Conservation (phyloP, 768 basidiomycete species). For the Mrakia frigida region DNA sequence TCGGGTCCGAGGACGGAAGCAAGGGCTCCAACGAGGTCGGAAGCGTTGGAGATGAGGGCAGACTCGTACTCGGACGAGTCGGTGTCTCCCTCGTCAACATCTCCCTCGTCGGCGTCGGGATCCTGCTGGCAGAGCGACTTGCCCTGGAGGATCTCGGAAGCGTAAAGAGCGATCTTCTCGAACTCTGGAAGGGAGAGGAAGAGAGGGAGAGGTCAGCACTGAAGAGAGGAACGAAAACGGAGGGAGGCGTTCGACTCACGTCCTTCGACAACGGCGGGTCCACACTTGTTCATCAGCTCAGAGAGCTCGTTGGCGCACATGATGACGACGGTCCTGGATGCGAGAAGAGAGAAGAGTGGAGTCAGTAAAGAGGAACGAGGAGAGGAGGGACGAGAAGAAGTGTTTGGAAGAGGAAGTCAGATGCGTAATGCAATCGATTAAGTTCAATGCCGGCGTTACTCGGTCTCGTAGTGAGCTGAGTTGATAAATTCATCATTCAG, state of each 20-base stretch:
- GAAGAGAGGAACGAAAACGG: neutral
- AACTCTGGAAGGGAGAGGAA: slow-evolving; percentile 46
- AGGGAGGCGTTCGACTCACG: slow-evolving; percentile 51
- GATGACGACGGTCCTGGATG: slow-evolving; percentile 71
- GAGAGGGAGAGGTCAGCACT: neutral
- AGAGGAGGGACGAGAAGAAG: slow-evolving; percentile 25
- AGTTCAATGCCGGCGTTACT: slow-evolving; percentile 55
- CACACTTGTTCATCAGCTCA: slow-evolving; percentile 86
- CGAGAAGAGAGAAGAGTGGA: slow-evolving; percentile 32
- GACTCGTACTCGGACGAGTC: slow-evolving; percentile 82
- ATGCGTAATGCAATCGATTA: slow-evolving; percentile 41
- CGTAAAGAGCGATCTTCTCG: slow-evolving; percentile 71
- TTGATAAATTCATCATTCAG: slow-evolving; percentile 55
- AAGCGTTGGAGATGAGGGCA: slow-evolving; percentile 86
- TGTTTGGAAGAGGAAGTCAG: slow-evolving; percentile 44
- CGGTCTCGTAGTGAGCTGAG: slow-evolving; percentile 73
- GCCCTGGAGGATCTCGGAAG: slow-evolving; percentile 80
- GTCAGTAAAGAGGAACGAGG: slow-evolving; percentile 21
- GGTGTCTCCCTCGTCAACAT: slow-evolving; percentile 49
- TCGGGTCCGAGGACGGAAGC: slow-evolving; percentile 78
- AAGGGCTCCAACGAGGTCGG: slow-evolving; percentile 85
- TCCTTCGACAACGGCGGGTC: slow-evolving; percentile 74
- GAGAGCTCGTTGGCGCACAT: slow-evolving; percentile 80
- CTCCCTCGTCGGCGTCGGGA: slow-evolving; percentile 82
- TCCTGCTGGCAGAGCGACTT: slow-evolving; percentile 96